phyloP scores from a whole-genome alignment of 106 monocot genomes.

The Amphibolis antarctica region DNA sequence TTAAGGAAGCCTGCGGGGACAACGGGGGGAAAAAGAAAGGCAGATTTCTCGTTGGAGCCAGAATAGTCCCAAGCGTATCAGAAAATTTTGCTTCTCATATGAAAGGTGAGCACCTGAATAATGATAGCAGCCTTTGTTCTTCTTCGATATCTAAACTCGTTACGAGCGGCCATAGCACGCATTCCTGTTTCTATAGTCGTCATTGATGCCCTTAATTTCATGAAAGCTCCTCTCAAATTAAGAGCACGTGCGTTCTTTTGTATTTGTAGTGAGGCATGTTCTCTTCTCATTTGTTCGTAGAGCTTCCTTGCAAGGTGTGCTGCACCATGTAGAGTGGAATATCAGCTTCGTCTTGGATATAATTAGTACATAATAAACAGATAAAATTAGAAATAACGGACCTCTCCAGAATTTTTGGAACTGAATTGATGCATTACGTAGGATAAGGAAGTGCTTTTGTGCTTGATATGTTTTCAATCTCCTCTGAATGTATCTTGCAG shows the following conservation, averaged over 20 bases:
- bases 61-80: too few relatives aligned
- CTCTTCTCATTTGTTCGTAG: constrained; percentile 61
- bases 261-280: constrained; percentile 75
- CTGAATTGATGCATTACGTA: constrained; percentile 41
- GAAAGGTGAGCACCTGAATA: constrained; percentile 40
- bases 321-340: constrained; percentile 15
- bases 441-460: constrained; percentile 60
- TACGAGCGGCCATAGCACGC: constrained; percentile 78
- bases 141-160: constrained; percentile 52
- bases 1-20: too few relatives aligned
- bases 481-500: constrained; percentile 68
- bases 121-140: constrained; percentile 71
- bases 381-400: constrained; percentile 8
- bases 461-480: constrained; percentile 74
- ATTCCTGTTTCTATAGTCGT: constrained; percentile 73
- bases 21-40: too few relatives aligned
- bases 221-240: constrained; percentile 36
- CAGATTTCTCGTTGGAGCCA: too few relatives aligned
- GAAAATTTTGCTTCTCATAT: too few relatives aligned
- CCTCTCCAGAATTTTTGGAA: constrained; percentile 82
- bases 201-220: constrained; percentile 29
- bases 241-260: constrained; percentile 65
- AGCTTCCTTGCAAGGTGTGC: constrained; percentile 63
- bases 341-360: neutral
- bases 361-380: neutral